These are phyloP conservation scores for Nicotiana obtusifolia DNA, from an alignment of 257 asterid species.

Conservation along the genomic window DNA sequence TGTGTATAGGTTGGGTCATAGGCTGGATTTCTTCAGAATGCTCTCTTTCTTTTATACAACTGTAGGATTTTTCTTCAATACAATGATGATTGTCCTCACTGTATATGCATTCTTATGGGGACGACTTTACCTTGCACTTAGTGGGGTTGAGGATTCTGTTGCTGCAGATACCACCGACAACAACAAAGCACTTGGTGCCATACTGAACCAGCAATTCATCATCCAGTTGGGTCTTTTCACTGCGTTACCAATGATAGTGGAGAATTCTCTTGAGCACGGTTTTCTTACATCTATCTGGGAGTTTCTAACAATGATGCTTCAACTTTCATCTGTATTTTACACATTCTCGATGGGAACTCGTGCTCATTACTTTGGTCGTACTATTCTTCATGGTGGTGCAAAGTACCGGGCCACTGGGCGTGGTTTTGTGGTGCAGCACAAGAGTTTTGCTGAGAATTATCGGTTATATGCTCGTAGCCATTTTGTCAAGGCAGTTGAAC, in stretches of 20 bases:
- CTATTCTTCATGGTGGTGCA: conserved; percentile 97
- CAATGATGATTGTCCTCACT: conserved; percentile 90
- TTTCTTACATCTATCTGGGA: conserved; percentile 92
- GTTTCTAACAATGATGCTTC: conserved; percentile 93
- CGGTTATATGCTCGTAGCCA: conserved; percentile 93
- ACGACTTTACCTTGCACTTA: conserved; percentile 89
- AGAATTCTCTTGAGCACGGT: conserved; percentile 95
- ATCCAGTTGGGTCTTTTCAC: conserved; percentile 92
- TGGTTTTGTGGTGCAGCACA: conserved; percentile 96
- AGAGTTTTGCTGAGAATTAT: conserved; percentile 84
- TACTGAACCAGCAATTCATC: conserved; percentile 96
- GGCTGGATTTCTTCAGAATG: conserved; percentile 97
- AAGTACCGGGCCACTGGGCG: conserved; percentile 99
- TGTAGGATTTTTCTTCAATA: conserved; percentile 92
- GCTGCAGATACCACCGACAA: conserved; percentile 33
- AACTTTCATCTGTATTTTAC: conserved; percentile 86
- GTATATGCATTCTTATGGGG: conserved; percentile 98
- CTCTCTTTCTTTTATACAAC: conserved; percentile 96
- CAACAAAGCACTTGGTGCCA: conserved; percentile 87
- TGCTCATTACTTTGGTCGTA: conserved; percentile 96
- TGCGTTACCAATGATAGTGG: conserved; percentile 94
- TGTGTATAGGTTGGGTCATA: conserved; percentile 93
- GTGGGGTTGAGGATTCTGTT: conserved; percentile 79
- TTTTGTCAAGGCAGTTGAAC: conserved; percentile 94
- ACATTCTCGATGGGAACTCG: conserved; percentile 99